Evolutionary conservation across 148 eudicot species (phyloP).

Genomic region (Fagopyrum esculentum): DNA sequence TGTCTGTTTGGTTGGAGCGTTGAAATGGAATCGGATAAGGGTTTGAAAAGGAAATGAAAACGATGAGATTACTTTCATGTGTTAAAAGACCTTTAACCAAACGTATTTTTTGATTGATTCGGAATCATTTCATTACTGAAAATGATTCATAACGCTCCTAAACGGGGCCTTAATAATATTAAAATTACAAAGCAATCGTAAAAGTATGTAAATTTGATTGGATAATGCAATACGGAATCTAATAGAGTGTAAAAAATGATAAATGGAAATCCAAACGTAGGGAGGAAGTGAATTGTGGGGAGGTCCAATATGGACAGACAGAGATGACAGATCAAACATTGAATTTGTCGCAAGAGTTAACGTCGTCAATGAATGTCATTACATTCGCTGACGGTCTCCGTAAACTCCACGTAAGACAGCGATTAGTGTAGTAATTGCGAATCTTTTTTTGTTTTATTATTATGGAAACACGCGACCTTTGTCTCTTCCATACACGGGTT

Average conservation of each 20-base stretch:
- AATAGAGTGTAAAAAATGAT: neutral
- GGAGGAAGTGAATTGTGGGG: neutral
- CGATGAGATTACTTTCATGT: no score
- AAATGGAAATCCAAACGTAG: neutral
- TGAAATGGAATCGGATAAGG: no score
- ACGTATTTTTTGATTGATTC: no score
- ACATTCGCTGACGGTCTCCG: neutral
- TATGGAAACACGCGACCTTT: neutral
- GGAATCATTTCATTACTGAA: no score
- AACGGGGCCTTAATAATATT: no score
- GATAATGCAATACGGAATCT: neutral
- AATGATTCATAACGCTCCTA: no score
- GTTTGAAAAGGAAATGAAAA: no score
- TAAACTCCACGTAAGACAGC: neutral
- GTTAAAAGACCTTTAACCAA: no score
- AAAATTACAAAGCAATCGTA: no score
- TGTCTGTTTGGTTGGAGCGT: no score
- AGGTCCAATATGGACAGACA: neutral
- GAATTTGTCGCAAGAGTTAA: neutral
- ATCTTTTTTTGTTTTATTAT: constrained; percentile 7
- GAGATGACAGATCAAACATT: neutral
- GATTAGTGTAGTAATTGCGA: neutral
- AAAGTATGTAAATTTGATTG: neutral
- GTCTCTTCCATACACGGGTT: neutral
- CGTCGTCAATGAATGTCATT: neutral